Conservation (phyloP, 176 grass and related monocot species). For the Pontederia paniculata region DNA sequence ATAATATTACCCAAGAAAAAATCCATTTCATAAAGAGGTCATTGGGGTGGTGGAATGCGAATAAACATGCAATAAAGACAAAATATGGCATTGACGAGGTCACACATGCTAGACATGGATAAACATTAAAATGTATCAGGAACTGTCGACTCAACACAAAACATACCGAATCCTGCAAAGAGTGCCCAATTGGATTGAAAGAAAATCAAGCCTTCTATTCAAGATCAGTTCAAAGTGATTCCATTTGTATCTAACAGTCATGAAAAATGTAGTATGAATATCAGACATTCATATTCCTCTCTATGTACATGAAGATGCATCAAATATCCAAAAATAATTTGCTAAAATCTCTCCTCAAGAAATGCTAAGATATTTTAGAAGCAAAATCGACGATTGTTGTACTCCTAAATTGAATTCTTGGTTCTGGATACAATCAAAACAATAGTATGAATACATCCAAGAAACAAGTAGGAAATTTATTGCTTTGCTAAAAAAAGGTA, state of each 20-base stretch:
- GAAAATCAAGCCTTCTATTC: slow-evolving; percentile 76
- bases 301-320: background rate
- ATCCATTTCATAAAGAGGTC: no score
- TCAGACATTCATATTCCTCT: no score
- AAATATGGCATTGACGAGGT: no score
- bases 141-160: background rate
- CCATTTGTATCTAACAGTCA: slow-evolving; percentile 70
- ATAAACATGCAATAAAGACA: no score
- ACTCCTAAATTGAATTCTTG: background rate
- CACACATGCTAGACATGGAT: no score
- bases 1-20: no score
- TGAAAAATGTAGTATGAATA: slow-evolving; percentile 7
- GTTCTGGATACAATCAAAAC: slow-evolving; percentile 54
- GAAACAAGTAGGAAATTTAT: slow-evolving; percentile 76
- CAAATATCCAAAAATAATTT: slow-evolving; percentile 10
- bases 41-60: no score
- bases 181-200: slow-evolving; percentile 96
- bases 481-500: slow-evolving; percentile 77
- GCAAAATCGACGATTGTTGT: background rate
- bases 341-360: no score
- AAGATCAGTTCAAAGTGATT: slow-evolving; percentile 73
- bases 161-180: slow-evolving; percentile 96
- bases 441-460: slow-evolving; percentile 98
- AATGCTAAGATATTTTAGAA: background rate
- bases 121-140: background rate